Conservation (phyloP, 768 basidiomycete genomes). For the Tephrocybe sp. region DNA sequence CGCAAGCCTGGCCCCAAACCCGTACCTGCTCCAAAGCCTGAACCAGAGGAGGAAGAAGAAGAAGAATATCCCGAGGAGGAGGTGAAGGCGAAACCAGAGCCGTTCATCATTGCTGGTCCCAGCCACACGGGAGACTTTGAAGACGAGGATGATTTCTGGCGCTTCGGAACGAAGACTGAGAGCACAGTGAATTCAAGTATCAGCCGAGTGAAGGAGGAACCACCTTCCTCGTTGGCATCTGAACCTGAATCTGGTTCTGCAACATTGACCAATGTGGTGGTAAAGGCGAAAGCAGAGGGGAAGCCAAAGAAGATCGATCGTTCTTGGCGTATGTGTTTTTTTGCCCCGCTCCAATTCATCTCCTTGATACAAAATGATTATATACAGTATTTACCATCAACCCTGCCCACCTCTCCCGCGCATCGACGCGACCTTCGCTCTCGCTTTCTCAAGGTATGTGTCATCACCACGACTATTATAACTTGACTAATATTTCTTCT, state of each 20-base stretch:
- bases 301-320: not conserved
- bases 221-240: not conserved
- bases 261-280: not conserved
- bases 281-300: not conserved
- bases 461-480: too few relatives aligned
- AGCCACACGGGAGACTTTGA: not conserved
- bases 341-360: not conserved
- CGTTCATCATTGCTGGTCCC: not conserved
- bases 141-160: slow-evolving; percentile 11
- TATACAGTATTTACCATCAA: too few relatives aligned
- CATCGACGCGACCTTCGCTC: too few relatives aligned
- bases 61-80: not conserved
- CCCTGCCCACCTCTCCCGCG: too few relatives aligned
- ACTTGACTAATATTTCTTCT: too few relatives aligned
- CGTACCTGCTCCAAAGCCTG: not conserved
- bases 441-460: too few relatives aligned
- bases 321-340: not conserved
- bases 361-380: too few relatives aligned
- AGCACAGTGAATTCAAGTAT: not conserved
- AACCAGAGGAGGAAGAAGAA: not conserved
- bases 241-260: too few relatives aligned
- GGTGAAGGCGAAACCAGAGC: not conserved
- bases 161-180: not conserved
- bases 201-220: not conserved
- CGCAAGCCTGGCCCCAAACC: not conserved